These are phyloP conservation scores for Fusarium tupiense DNA, from an alignment of 2,329 filamentous ascomycete genomes.

Conservation along the genomic window DNA sequence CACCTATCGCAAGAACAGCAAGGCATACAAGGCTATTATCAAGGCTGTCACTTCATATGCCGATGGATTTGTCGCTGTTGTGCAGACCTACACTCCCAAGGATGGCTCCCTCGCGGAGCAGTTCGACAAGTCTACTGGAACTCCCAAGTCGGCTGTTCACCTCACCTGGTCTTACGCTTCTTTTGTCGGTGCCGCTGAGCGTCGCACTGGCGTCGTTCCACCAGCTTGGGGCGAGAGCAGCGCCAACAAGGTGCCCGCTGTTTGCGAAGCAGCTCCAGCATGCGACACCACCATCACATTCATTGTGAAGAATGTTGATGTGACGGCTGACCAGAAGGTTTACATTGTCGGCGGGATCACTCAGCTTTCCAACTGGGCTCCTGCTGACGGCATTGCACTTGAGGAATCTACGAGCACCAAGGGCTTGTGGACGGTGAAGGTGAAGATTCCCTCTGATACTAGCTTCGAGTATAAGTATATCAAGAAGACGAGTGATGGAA, in stretches of 20 bases:
- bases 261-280: constrained; percentile 37
- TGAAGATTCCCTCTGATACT: constrained; percentile 62
- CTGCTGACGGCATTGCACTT: constrained; percentile 57
- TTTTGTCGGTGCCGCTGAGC: constrained; percentile 67
- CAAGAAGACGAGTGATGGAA: constrained; percentile 60
- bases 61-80: constrained; percentile 49
- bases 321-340: constrained; percentile 26
- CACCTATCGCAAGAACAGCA: constrained; percentile 11
- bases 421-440: constrained; percentile 60
- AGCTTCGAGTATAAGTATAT: constrained; percentile 71
- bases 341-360: constrained; percentile 49
- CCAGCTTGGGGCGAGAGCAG: constrained; percentile 59
- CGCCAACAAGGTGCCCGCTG: constrained; percentile 28
- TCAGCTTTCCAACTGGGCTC: constrained; percentile 49
- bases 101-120: constrained; percentile 75
- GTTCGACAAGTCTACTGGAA: constrained; percentile 62
- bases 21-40: constrained; percentile 5
- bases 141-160: constrained; percentile 69
- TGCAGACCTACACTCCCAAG: constrained; percentile 67
- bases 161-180: constrained; percentile 79
- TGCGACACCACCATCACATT: constrained; percentile 40
- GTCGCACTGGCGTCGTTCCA: constrained; percentile 63
- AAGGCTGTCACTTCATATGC: constrained; percentile 24
- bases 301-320: constrained; percentile 23
- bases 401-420: constrained; percentile 59